Evolutionary conservation across 129 eudicot species (phyloP).

Genomic region (Calendula officinalis): DNA sequence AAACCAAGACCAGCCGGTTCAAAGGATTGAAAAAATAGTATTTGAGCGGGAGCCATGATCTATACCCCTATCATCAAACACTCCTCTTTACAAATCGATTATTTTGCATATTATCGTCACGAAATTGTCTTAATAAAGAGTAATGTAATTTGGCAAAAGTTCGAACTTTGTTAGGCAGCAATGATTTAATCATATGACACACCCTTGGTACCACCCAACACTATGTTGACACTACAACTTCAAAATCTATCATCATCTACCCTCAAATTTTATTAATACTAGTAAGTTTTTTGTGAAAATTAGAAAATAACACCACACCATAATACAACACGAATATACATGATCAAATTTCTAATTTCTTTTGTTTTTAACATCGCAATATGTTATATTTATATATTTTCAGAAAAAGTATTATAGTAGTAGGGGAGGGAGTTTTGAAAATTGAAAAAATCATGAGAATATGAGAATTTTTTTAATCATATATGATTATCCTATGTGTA

Average conservation of each 20-base stretch:
- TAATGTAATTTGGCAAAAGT: not conserved
- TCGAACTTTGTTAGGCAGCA: slow-evolving; percentile 16
- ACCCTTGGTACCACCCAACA: slow-evolving; percentile 15
- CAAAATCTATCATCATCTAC: not conserved
- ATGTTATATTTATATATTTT: not conserved
- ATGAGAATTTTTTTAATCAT: no score
- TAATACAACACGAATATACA: not conserved
- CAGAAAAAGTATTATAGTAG: no score
- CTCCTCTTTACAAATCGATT: not conserved
- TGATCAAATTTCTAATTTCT: not conserved
- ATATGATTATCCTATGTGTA: no score
- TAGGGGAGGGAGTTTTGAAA: no score
- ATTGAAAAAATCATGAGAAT: no score
- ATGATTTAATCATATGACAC: slow-evolving; percentile 19
- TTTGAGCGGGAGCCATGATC: not conserved
- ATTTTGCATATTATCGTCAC: not conserved
- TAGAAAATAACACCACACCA: slow-evolving; percentile 2
- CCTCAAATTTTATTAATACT: not conserved
- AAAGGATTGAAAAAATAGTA: no score
- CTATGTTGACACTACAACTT: slow-evolving; percentile 7
- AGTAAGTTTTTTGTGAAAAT: not conserved
- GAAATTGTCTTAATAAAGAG: not conserved
- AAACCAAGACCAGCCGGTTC: no score
- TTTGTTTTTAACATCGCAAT: not conserved
- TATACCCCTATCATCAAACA: not conserved